These are phyloP conservation scores for Pseudogymnoascus pannorum DNA, from an alignment of 2,329 filamentous ascomycete species.

Conservation along the genomic window DNA sequence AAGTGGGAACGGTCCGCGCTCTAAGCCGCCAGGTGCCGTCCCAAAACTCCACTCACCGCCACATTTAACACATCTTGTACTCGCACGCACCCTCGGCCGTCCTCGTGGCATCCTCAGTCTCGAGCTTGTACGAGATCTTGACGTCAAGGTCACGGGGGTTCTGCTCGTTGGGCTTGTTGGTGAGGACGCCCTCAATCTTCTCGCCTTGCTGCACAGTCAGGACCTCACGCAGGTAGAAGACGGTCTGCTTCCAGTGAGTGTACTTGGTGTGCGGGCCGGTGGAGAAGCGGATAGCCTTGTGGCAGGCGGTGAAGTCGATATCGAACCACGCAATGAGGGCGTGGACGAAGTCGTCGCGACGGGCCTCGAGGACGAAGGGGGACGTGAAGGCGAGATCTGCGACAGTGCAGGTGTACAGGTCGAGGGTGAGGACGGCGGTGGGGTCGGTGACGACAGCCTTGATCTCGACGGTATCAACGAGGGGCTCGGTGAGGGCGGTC, in stretches of 20 bases:
- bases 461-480: slow-evolving; percentile 95
- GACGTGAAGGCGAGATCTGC: slow-evolving; percentile 77
- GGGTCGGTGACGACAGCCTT: slow-evolving; percentile 97
- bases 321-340: slow-evolving; percentile 98
- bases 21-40: background rate
- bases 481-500: slow-evolving; percentile 87
- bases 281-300: slow-evolving; percentile 95
- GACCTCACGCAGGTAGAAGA: slow-evolving; percentile 93
- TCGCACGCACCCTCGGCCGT: slow-evolving; percentile 60
- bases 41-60: background rate
- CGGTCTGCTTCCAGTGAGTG: slow-evolving; percentile 99
- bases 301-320: slow-evolving; percentile 95
- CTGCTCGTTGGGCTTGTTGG: slow-evolving; percentile 84
- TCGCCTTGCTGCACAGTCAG: slow-evolving; percentile 87
- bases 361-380: slow-evolving; percentile 67
- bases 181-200: slow-evolving; percentile 63
- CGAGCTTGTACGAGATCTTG: slow-evolving; percentile 71
- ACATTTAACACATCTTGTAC: slow-evolving; percentile 68
- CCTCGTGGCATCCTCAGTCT: slow-evolving; percentile 66
- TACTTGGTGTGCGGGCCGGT: slow-evolving; percentile 98
- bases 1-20: slow-evolving; percentile 2
- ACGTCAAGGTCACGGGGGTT: slow-evolving; percentile 96
- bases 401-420: slow-evolving; percentile 83
- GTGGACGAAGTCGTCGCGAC: slow-evolving; percentile 91
- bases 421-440: slow-evolving; percentile 73